phyloP scores from a whole-genome alignment of 306 rosid genomes.

The Castanopsis chinensis region DNA sequence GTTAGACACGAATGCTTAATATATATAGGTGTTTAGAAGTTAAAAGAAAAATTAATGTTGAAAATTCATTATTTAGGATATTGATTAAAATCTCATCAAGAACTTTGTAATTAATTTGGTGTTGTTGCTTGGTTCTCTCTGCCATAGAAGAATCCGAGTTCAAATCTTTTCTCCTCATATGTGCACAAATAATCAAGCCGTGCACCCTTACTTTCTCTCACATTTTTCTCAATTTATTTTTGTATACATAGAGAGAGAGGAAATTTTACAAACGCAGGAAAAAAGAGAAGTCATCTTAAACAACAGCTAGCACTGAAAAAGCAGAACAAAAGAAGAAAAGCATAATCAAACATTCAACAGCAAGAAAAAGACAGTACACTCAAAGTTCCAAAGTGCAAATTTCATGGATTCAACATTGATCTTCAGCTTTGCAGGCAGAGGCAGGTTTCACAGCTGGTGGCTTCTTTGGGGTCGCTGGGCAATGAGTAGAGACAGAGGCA shows the following conservation, averaged over 20 bases:
- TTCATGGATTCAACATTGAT: neutral
- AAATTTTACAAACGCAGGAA: neutral
- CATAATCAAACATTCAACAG: neutral
- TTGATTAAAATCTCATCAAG: no score
- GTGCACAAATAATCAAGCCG: neutral
- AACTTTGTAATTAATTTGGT: no score
- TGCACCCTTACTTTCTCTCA: neutral
- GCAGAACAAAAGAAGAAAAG: neutral
- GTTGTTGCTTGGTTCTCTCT: no score
- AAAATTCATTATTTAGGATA: no score
- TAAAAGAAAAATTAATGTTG: no score
- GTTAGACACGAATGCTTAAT: no score
- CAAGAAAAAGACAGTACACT: neutral
- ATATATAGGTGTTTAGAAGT: no score
- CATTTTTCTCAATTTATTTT: neutral
- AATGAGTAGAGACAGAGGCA: neutral
- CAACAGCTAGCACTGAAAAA: neutral
- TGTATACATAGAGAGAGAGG: neutral
- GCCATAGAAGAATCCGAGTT: no score
- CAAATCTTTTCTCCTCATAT: no score
- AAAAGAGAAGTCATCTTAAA: neutral
- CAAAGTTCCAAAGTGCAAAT: neutral
- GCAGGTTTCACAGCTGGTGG: constrained; percentile 16
- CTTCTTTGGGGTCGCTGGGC: constrained; percentile 17
- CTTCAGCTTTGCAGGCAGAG: constrained; percentile 13